Base-by-base conservation (phyloP, 1,284 basidiomycete genomes). In the Papiliotrema laurentii region DNA sequence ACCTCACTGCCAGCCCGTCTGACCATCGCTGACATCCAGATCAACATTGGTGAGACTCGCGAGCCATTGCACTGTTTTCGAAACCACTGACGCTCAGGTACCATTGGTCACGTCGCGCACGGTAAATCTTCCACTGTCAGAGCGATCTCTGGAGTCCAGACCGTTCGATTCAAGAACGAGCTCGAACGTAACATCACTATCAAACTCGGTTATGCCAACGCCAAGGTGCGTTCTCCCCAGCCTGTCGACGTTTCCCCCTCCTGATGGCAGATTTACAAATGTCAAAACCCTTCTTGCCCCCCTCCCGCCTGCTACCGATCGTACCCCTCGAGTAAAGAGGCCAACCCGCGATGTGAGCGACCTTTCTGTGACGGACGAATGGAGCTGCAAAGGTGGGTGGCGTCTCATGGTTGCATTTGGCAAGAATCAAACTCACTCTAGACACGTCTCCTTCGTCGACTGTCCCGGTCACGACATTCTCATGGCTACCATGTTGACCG, bases 401-500 rank as follows among this genome's bases (percentile, higher is more conserved):
- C 18, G 21, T n/a, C 13, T 6, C 25, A 38, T 46, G 18, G 35
- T 36, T 22, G 14, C 14, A 27, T n/a, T 33, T 39, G 28, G 16
- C 18, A 6, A 36, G 10, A n/a, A n/a, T n/a, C n/a, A n/a, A 13
- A 19, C 45, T 46, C 27, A 18, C 37, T 39, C 38, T 54, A 75
- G 89, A 61, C 90, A 94, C 66, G 90, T 97, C 63, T 97, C 94
- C 1, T 97, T 97, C 73, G 94, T 97, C 70, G 68, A 72, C 57
- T 91, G 89, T 70, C 89, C 89, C 1, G 90, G 89, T 59, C 89
- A 93, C 81, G 89, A 93, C 68, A 81, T 81, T 75, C 74, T 98
- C 73, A 98, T 98, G 94, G 94, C 94, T 51, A 98, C 94, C 61
- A 98, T 98, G 96, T 80, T 98, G 65, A 97, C 97, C 81, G 94